Evolutionary conservation across 2,329 filamentous ascomycete genomes (phyloP), one percentile per base, ranked within the genome.

Genomic region (Aplosporella prunicola): DNA sequence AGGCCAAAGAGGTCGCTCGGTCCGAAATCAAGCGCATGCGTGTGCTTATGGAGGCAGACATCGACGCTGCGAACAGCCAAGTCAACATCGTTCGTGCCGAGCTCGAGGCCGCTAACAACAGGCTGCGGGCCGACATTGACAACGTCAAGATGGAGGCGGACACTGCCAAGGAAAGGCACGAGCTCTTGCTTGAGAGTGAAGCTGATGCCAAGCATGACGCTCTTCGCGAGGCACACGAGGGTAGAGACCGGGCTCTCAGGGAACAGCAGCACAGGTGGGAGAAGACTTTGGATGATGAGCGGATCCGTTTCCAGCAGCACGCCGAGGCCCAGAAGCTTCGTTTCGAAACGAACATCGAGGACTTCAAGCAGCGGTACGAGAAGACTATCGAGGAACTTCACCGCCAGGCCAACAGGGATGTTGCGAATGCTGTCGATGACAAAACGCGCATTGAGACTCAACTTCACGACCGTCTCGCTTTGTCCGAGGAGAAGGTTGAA

Each of bases 151-250:
- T 91, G 52, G 86, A 94, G 45, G 75, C 79, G 8, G 85, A 94
- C 51, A 87, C 82, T 3, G 72, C 78, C 39, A 87, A 82, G 55
- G 85, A 80, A 14, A 82, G 81, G 49, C 79, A 83, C 48, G 86
- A 93, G 53, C 81, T 91, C 66, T 71, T 91, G 36, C 69, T 94
- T 9, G 83, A 94, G 57, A 85, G 91, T 47, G 80, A 81, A 15
- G 75, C 83, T 42, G 75, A 76, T 43, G 76, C 74, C 11, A 84
- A 81, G 61, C 69, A 74, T 37, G 66, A 71, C 46, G 70, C 74
- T 28, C 52, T 80, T 20, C 63, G 64, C 13, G 71, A 76, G 40
- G 68, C 69, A 20, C 51, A 65, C 20, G 67, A 76, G 43, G 63
- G 64, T 33, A 69, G 68, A 40, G 71, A 73, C 43, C 56, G 62